These are phyloP conservation scores for Aspergillus aculeatus DNA, from an alignment of 2,329 filamentous ascomycete genomes.

Conservation along the genomic window DNA sequence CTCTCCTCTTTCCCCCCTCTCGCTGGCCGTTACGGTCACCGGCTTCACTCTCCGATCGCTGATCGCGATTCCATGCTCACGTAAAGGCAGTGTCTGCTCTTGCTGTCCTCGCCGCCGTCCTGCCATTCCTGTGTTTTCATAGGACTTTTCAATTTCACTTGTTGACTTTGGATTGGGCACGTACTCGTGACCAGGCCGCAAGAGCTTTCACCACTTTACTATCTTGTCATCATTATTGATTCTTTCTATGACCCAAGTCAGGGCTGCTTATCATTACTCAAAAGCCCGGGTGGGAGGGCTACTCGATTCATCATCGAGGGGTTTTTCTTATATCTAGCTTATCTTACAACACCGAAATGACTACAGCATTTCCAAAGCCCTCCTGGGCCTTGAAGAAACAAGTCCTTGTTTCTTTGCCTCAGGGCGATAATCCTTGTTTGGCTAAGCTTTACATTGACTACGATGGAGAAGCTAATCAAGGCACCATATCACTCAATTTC, in stretches of 20 bases:
- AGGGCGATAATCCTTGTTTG: constrained; percentile 10
- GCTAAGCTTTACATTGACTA: constrained; percentile 17
- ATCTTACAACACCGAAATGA: constrained; percentile 17
- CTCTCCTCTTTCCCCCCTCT: background rate
- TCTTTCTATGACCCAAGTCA: constrained; percentile 17
- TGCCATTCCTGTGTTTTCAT: constrained; percentile 25
- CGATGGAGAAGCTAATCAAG: constrained; percentile 16
- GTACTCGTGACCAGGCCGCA: constrained; percentile 10
- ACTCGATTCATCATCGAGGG: constrained; percentile 22
- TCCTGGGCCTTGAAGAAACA: constrained; percentile 15
- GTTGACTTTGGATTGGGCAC: constrained; percentile 10
- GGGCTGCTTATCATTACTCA: constrained; percentile 20
- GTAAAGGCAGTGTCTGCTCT: constrained; percentile 12
- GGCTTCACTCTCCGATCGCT: background rate
- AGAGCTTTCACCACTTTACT: constrained; percentile 7
- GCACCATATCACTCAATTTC: constrained; percentile 19
- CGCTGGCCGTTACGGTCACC: background rate
- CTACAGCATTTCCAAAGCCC: constrained; percentile 10
- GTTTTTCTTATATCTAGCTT: constrained; percentile 11
- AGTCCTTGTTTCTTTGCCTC: constrained; percentile 18
- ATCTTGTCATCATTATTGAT: constrained; percentile 11
- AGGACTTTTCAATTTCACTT: constrained; percentile 19
- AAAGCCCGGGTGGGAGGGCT: constrained; percentile 24
- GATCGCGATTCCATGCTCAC: background rate
- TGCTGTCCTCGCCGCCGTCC: constrained; percentile 19